phyloP scores from a whole-genome alignment of 345 rosid genomes.

The Luvunga scandens region DNA sequence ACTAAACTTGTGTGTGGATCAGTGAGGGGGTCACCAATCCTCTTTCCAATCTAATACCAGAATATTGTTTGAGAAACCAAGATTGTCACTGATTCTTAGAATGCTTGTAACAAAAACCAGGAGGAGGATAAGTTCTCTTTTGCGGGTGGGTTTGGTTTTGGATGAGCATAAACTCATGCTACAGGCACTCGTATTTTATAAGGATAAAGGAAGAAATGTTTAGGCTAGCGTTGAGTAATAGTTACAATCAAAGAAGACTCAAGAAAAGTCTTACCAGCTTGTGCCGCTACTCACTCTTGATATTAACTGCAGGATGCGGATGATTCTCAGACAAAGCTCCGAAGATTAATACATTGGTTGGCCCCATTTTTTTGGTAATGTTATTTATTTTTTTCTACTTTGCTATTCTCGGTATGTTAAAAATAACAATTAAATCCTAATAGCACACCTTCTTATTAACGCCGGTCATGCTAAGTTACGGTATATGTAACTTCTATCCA shows the following conservation, averaged over 20 bases:
- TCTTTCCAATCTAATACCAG: too few species aligned
- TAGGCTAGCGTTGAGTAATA: constrained; percentile 21
- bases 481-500: too few species aligned
- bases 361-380: constrained; percentile 14
- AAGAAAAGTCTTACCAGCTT: constrained; percentile 14
- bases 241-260: constrained; percentile 24
- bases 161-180: constrained; percentile 16
- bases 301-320: constrained; percentile 21
- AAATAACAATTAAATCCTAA: too few species aligned
- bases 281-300: constrained; percentile 35
- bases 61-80: too few species aligned
- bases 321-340: neutral
- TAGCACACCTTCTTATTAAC: too few species aligned
- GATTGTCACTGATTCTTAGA: neutral
- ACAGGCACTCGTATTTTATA: constrained; percentile 20
- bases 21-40: too few species aligned
- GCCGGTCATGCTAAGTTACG: too few species aligned
- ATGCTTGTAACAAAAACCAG: neutral
- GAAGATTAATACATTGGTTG: neutral
- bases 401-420: too few species aligned
- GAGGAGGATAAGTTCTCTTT: neutral
- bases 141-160: constrained; percentile 15
- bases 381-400: neutral
- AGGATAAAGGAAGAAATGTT: neutral
- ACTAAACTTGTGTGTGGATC: too few species aligned